These are phyloP conservation scores for Penicillium sp. DNA, from an alignment of 2,329 filamentous ascomycete genomes.

Conservation along the genomic window DNA sequence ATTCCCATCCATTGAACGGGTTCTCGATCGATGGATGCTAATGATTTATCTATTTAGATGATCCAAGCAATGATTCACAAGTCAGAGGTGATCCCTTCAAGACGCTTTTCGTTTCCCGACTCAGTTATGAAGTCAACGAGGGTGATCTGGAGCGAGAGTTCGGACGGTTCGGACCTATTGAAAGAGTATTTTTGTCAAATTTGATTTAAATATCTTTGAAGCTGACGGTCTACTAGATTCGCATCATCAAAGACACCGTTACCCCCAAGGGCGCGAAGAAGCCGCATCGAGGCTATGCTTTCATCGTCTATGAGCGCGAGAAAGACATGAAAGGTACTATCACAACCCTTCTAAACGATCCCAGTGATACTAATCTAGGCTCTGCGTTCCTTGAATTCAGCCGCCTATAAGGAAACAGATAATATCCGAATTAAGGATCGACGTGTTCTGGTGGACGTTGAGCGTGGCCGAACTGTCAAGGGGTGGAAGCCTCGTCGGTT, in stretches of 20 bases:
- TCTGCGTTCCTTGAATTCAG: constrained; percentile 60
- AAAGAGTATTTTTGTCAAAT: constrained; percentile 67
- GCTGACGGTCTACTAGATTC: constrained; percentile 66
- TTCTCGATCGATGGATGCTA: not conserved
- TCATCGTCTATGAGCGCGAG: constrained; percentile 95
- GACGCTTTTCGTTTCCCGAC: constrained; percentile 87
- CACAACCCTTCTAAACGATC: constrained; percentile 20
- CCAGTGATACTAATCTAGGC: constrained; percentile 41
- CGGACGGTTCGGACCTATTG: constrained; percentile 89
- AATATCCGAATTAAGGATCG: constrained; percentile 91
- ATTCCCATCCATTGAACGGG: not conserved
- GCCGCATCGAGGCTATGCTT: constrained; percentile 87
- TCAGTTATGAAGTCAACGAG: constrained; percentile 87
- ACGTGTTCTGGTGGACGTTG: constrained; percentile 91
- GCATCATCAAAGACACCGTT: constrained; percentile 76
- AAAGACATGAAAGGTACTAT: constrained; percentile 96
- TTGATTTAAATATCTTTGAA: not conserved
- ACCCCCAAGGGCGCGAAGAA: constrained; percentile 77
- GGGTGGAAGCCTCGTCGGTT: constrained; percentile 92
- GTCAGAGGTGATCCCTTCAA: constrained; percentile 93
- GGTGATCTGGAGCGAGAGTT: constrained; percentile 94
- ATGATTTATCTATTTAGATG: constrained; percentile 59
- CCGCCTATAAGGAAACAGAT: constrained; percentile 87
- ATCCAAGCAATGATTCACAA: constrained; percentile 82
- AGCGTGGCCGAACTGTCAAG: constrained; percentile 90